These are phyloP conservation scores for Diospyros kaki DNA, from an alignment of 148 eudicot species.

Conservation along the genomic window DNA sequence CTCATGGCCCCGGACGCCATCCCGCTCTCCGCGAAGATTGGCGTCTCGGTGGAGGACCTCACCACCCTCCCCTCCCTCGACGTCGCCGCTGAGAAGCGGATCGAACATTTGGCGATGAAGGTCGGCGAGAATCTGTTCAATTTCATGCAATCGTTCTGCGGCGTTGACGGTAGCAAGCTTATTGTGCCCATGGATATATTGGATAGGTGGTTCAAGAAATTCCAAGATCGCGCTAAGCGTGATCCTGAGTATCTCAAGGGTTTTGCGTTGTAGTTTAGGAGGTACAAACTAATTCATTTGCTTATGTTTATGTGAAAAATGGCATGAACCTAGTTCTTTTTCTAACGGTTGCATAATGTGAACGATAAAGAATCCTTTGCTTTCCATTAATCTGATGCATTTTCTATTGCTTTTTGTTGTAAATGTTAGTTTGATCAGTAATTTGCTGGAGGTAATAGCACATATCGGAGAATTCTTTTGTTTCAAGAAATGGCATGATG, in stretches of 20 bases:
- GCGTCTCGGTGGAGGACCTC: slow-evolving; percentile 82
- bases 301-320: background rate
- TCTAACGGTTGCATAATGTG: too few relatives aligned
- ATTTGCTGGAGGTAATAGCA: background rate
- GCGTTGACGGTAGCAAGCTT: slow-evolving; percentile 79
- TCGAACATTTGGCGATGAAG: slow-evolving; percentile 74
- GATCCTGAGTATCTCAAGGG: slow-evolving; percentile 93
- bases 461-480: background rate
- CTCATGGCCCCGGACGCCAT: slow-evolving; percentile 49
- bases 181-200: slow-evolving; percentile 90
- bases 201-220: slow-evolving; percentile 97
- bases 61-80: slow-evolving; percentile 68
- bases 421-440: background rate
- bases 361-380: too few relatives aligned
- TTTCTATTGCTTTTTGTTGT: background rate
- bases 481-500: background rate
- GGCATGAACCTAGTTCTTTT: slow-evolving; percentile 9
- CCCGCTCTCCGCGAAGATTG: slow-evolving; percentile 80
- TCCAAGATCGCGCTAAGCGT: slow-evolving; percentile 87
- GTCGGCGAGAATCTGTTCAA: slow-evolving; percentile 95
- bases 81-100: slow-evolving; percentile 69
- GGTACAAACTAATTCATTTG: background rate
- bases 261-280: slow-evolving; percentile 54
- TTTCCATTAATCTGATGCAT: background rate
- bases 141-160: slow-evolving; percentile 98